Evolutionary conservation across 176 grass and related monocot species (phyloP), one percentile per base, ranked within the genome.

Genomic region (Puccinellia tenuiflora): DNA sequence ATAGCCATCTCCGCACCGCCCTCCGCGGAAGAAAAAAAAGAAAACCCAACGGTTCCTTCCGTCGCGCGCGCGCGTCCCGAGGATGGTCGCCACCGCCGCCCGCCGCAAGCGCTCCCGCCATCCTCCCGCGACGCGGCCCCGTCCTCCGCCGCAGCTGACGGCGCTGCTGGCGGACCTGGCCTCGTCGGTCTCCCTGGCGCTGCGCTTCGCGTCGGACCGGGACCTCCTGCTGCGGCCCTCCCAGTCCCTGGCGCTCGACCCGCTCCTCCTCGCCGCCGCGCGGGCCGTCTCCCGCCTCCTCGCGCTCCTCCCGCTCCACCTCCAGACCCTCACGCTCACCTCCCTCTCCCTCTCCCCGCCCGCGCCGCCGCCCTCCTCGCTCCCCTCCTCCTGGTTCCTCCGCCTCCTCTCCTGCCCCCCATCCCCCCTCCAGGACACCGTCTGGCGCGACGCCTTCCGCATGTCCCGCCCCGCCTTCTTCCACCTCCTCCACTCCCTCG

Each of bases 381-480:
- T 85, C 28, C 77, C 80, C 0, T 93, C 95, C 75, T 89, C 77
- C 45, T 95, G 92, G 92, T 94, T 94, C 95, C 79, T 90, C 65
- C 92, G 84, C 88, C 82, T 95, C 24, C 90, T 91, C 73, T 88
- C 90, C 66, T 28, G 45, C 3, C 59, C 57, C 37, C 72, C 63
- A 43, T 60, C 79, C 0, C 51, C 90, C 15, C 51, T 86, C 31
- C 84, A 86, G 9, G 77, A 91, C 64, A 24, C 84, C 77, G 79
- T 81, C 63, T 89, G 91, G 92, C 75, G 81, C 57, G 90, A 93
- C 76, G 86, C 85, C 13, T 98, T 98, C 66, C 91, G 81, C 85
- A 87, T 98, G 86, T 90, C 96, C 76, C 81, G 79, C 35, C 80
- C 87, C 9, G 63, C 91, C 6, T 95, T 98, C 87, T 91, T 83